A percentile compares a stretch with the other conserved stretches of the same genome.
phyloP scores from a whole-genome alignment of 768 basidiomycete species.

The Tubosaeta sp. region DNA sequence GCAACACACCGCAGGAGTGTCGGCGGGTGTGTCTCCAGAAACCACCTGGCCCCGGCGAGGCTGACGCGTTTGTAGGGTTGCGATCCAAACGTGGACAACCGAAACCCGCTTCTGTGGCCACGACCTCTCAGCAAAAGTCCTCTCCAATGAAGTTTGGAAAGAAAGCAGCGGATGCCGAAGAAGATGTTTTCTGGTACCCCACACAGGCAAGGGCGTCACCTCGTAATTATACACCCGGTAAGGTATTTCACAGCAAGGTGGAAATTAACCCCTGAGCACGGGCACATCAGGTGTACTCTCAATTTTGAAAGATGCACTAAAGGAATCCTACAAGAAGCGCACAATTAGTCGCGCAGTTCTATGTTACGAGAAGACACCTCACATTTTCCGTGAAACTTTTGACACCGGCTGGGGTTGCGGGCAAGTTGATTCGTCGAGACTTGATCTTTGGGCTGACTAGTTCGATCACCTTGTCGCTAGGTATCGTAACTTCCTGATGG shows the following conservation, averaged over 20 bases:
- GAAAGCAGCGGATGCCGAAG: constrained; percentile 10
- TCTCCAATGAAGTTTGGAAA: constrained; percentile 4
- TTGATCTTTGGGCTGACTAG: neutral
- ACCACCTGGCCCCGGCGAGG: neutral
- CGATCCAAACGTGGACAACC: constrained; percentile 13
- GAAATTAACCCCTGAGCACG: constrained; percentile 13
- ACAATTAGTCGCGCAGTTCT: constrained; percentile 53
- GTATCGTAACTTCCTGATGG: constrained; percentile 82
- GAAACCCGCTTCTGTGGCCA: constrained; percentile 2
- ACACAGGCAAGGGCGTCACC: constrained; percentile 42
- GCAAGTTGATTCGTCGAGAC: constrained; percentile 32
- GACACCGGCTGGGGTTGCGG: constrained; percentile 74
- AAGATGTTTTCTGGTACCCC: constrained; percentile 67
- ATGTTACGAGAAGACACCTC: constrained; percentile 59
- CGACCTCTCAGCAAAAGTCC: neutral
- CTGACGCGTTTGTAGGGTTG: constrained; percentile 7
- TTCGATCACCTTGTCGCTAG: constrained; percentile 34
- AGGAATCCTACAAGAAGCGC: constrained; percentile 47
- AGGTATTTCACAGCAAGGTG: constrained; percentile 30
- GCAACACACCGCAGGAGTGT: constrained; percentile 35
- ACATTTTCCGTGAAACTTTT: constrained; percentile 54
- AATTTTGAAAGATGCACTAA: constrained; percentile 53
- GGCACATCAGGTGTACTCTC: constrained; percentile 54
- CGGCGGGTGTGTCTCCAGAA: constrained; percentile 6
- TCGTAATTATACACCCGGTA: constrained; percentile 62